Percentiles rank a stretch among this genome's conserved stretches.
These are phyloP conservation scores for Besnoitia besnoiti DNA, from an alignment of 169 alveolate species.

Conservation along the genomic window DNA sequence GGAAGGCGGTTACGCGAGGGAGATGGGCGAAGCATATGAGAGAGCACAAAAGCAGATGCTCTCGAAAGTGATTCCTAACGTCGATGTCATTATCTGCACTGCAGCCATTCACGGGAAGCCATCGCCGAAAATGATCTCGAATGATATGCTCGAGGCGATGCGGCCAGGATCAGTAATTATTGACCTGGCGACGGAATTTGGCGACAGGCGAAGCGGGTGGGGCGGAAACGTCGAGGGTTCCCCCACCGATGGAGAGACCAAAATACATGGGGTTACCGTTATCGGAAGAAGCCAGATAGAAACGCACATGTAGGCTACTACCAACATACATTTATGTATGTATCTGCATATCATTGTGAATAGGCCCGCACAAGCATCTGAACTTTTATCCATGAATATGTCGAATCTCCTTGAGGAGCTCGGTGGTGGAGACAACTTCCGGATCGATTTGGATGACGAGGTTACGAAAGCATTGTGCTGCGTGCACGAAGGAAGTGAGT, in stretches of 20 bases:
- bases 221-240: conserved; percentile 91
- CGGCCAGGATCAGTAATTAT: conserved; percentile 87
- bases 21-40: conserved; percentile 80
- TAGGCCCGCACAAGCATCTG: conserved; percentile 83
- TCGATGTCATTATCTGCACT: conserved; percentile 91
- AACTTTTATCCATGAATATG: conserved; percentile 85
- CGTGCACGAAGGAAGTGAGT: conserved; percentile 68
- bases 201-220: conserved; percentile 74
- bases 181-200: conserved; percentile 89
- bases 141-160: conserved; percentile 82
- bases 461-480: conserved; percentile 63
- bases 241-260: conserved; percentile 77
- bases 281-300: conserved; percentile 89
- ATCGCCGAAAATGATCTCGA: conserved; percentile 90
- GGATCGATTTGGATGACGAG: conserved; percentile 69
- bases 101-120: conserved; percentile 91
- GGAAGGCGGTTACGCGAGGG: conserved; percentile 88
- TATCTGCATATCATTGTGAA: neutral
- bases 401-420: conserved; percentile 77
- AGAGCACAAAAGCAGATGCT: conserved; percentile 82
- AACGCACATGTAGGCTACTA: conserved; percentile 75
- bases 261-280: conserved; percentile 85
- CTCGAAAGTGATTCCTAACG: conserved; percentile 81
- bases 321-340: neutral
- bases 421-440: conserved; percentile 81